These are phyloP conservation scores for Plasmodium knowlesi DNA, from an alignment of 169 alveolate genomes.

Conservation along the genomic window DNA sequence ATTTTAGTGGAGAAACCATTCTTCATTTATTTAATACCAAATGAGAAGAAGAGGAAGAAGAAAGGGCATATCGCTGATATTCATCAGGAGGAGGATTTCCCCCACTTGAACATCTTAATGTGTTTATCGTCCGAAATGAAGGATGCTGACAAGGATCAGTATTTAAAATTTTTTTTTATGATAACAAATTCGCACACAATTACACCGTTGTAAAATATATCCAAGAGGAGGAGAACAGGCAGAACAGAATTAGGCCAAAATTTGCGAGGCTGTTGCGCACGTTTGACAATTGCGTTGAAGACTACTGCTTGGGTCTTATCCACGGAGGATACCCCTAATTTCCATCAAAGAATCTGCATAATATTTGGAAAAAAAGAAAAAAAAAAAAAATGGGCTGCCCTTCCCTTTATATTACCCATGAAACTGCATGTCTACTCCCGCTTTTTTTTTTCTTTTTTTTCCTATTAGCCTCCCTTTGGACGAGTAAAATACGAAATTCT, in stretches of 20 bases:
- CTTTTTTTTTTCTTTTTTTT: not conserved
- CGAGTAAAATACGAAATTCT: not conserved
- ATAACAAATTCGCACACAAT: conserved; percentile 57
- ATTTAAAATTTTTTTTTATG: conserved; percentile 62
- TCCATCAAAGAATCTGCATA: not conserved
- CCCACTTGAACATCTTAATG: conserved; percentile 27
- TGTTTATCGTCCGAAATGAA: conserved; percentile 73
- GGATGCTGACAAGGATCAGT: conserved; percentile 16
- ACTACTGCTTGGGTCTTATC: not conserved
- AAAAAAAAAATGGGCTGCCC: not conserved
- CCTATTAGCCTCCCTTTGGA: not conserved
- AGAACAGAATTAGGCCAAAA: not conserved
- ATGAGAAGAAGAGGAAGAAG: conserved; percentile 34
- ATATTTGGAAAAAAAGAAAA: not conserved
- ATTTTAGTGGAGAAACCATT: conserved; percentile 72
- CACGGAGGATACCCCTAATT: not conserved
- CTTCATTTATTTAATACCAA: conserved; percentile 70
- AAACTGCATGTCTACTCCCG: not conserved
- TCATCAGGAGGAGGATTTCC: not conserved
- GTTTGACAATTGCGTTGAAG: not conserved
- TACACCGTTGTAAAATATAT: conserved; percentile 19
- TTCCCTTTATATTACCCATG: not conserved
- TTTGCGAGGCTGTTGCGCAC: not conserved
- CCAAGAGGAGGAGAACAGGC: not conserved
- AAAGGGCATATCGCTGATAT: conserved; percentile 10